Conservation (phyloP, 2,329 filamentous ascomycete species). For the Diaporthe capsici region DNA sequence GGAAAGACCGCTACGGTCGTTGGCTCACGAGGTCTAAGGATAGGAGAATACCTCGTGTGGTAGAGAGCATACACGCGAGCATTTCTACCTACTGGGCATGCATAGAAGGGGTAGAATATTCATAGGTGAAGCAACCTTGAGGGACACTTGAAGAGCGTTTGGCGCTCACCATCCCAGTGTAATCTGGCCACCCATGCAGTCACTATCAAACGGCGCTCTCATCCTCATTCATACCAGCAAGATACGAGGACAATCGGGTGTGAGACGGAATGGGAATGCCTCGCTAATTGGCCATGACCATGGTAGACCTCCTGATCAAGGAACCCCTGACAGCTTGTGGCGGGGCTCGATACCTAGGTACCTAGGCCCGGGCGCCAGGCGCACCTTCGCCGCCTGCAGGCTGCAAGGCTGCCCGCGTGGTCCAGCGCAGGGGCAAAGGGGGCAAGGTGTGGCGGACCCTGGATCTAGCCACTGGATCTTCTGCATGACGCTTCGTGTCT, state of each 20-base stretch:
- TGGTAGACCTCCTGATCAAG: not conserved
- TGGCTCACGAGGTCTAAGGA: not conserved
- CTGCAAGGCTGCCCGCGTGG: constrained; percentile 28
- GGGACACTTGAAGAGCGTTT: not conserved
- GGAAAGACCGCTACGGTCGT: not conserved
- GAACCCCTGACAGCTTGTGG: not conserved
- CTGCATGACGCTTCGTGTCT: constrained; percentile 4
- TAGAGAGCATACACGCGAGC: not conserved
- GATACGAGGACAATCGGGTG: not conserved
- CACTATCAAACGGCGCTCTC: not conserved
- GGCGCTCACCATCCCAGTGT: not conserved
- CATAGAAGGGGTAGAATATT: not conserved
- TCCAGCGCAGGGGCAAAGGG: not conserved
- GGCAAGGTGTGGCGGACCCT: constrained; percentile 17
- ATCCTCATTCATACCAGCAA: not conserved
- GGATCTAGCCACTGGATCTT: not conserved
- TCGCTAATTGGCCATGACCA: not conserved
- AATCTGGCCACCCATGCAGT: not conserved
- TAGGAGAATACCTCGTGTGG: not conserved
- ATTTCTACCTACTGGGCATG: not conserved
- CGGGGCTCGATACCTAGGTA: not conserved
- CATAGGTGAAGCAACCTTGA: not conserved
- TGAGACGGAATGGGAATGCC: not conserved
- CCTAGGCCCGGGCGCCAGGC: not conserved
- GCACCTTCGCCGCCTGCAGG: not conserved